Percentiles rank a stretch among this genome's conserved stretches.
Evolutionary conservation across 805 yeast genomes (phyloP).

Genomic region (Henningerozyma blattae): DNA sequence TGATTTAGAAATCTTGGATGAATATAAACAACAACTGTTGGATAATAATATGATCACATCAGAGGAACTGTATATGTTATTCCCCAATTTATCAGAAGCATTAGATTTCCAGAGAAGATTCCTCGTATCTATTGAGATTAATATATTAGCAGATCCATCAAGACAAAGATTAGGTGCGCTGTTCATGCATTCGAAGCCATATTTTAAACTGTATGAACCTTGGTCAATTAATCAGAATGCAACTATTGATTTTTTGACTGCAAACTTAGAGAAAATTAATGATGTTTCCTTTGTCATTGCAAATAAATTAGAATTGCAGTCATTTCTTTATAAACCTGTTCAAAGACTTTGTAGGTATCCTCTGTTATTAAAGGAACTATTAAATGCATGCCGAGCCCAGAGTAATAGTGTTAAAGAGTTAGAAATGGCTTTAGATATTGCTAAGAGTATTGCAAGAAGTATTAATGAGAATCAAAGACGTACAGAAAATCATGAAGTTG

Average conservation of each 20-base stretch:
- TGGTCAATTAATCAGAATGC: constrained; percentile 88
- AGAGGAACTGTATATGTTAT: constrained; percentile 68
- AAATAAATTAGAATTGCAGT: constrained; percentile 80
- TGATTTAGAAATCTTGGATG: constrained; percentile 66
- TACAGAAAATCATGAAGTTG: constrained; percentile 69
- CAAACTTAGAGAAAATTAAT: constrained; percentile 34
- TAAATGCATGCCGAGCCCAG: constrained; percentile 33
- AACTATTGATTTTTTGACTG: constrained; percentile 67
- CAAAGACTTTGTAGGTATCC: constrained; percentile 97
- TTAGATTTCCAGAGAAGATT: constrained; percentile 89
- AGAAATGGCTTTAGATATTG: constrained; percentile 53
- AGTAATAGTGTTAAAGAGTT: constrained; percentile 38
- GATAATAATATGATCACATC: constrained; percentile 56
- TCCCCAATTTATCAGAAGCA: constrained; percentile 74
- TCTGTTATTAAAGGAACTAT: constrained; percentile 58
- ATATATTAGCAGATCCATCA: constrained; percentile 58
- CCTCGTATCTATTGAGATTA: constrained; percentile 79
- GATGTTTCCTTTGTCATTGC: constrained; percentile 55
- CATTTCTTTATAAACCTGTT: constrained; percentile 84
- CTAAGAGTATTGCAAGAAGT: constrained; percentile 73
- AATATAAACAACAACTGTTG: constrained; percentile 57
- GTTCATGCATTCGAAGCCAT: constrained; percentile 74
- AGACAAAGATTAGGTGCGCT: constrained; percentile 83
- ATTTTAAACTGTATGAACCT: constrained; percentile 82
- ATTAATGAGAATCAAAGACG: constrained; percentile 92